Percentiles rank a stretch among this genome's conserved stretches.
Evolutionary conservation across 2,329 filamentous ascomycete species (phyloP).

Genomic region (Nemania sp.): DNA sequence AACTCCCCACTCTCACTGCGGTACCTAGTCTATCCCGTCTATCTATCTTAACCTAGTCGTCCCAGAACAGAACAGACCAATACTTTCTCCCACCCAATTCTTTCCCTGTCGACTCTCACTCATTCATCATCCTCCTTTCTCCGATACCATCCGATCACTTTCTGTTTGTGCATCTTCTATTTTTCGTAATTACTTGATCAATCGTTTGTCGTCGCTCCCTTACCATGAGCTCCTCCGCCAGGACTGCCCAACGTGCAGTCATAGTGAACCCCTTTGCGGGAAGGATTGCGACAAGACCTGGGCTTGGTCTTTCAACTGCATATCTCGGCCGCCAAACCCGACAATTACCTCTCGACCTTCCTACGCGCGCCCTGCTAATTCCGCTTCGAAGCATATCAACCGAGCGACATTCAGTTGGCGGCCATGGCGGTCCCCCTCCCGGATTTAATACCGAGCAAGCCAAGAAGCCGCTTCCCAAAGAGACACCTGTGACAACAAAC

Average conservation of each 20-base stretch:
- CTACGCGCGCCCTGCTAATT: conserved; percentile 68
- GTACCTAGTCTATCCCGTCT: no score
- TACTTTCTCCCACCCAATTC: conserved; percentile 30
- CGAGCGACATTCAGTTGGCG: conserved; percentile 66
- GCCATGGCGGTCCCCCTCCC: conserved; percentile 77
- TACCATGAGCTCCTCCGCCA: conserved; percentile 68
- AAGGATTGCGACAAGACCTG: conserved; percentile 59
- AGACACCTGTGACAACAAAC: conserved; percentile 55
- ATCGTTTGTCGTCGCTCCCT: conserved; percentile 19
- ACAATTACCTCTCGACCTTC: conserved; percentile 59
- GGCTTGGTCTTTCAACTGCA: conserved; percentile 60
- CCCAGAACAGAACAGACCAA: conserved; percentile 20
- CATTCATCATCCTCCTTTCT: conserved; percentile 14
- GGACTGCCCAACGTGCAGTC: conserved; percentile 66
- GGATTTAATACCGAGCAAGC: conserved; percentile 92
- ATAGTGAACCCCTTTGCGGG: conserved; percentile 65
- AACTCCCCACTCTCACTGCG: conserved; percentile 5
- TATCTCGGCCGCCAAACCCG: conserved; percentile 61
- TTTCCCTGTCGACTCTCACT: conserved; percentile 12
- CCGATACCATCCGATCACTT: conserved; percentile 15
- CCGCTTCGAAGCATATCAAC: conserved; percentile 69
- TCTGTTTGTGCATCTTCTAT: background rate
- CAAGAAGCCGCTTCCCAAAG: conserved; percentile 81
- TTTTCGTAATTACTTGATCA: background rate
- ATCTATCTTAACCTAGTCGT: conserved; percentile 11